Percentiles rank a stretch among this genome's conserved stretches.
phyloP scores from a whole-genome alignment of 2,329 filamentous ascomycete species.

The Berkeleyomyces rouxiae region DNA sequence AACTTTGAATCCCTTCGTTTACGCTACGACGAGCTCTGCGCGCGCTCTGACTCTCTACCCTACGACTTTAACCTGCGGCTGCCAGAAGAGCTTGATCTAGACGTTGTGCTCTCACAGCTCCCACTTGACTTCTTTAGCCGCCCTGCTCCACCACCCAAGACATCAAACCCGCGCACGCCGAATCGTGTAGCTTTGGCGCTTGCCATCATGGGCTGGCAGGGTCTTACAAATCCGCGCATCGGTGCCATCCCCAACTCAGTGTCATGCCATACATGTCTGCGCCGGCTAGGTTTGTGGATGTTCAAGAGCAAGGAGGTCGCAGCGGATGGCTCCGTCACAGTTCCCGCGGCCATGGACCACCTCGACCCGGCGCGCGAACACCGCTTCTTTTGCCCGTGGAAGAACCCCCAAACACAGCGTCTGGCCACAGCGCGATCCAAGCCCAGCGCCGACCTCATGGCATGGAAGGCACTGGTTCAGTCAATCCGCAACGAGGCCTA shows the following conservation, averaged over 20 bases:
- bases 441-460: constrained; percentile 26
- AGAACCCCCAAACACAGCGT: constrained; percentile 46
- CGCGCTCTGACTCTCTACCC: constrained; percentile 38
- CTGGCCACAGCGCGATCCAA: constrained; percentile 20
- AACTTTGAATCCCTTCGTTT: constrained; percentile 41
- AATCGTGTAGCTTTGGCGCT: constrained; percentile 50
- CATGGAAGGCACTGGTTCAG: constrained; percentile 38
- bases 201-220: constrained; percentile 62
- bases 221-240: constrained; percentile 36
- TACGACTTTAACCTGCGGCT: constrained; percentile 46
- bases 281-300: constrained; percentile 84
- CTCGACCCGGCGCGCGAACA: constrained; percentile 58
- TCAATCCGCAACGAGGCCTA: constrained; percentile 43
- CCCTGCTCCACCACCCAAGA: constrained; percentile 20
- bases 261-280: constrained; percentile 71
- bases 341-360: constrained; percentile 45
- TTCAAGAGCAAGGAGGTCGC: constrained; percentile 61
- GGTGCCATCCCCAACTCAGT: constrained; percentile 54
- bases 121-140: constrained; percentile 38
- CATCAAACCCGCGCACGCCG: constrained; percentile 19
- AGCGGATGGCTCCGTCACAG: constrained; percentile 33
- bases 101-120: constrained; percentile 32
- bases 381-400: constrained; percentile 73
- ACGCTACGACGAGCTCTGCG: constrained; percentile 48
- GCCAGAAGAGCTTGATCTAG: constrained; percentile 34